phyloP scores from a whole-genome alignment of 164 flowering plant genomes.

The Aristolochia fimbriata region DNA sequence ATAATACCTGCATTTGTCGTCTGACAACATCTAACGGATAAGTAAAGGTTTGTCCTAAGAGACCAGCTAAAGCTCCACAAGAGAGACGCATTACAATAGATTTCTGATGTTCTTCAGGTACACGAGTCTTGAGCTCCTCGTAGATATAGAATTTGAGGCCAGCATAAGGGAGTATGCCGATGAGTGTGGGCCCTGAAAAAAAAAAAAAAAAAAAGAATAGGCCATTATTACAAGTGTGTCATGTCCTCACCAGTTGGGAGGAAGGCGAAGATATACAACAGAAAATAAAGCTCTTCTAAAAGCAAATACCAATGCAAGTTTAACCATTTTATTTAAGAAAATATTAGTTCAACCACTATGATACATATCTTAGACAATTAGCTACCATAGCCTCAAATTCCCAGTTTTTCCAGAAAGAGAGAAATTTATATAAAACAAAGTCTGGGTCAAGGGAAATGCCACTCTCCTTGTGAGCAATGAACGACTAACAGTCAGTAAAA shows the following conservation, averaged over 20 bases:
- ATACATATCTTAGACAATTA: no score
- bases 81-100: constrained; percentile 73
- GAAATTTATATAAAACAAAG: no score
- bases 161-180: constrained; percentile 93
- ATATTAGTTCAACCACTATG: no score
- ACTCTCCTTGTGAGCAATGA: background rate
- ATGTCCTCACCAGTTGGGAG: no score
- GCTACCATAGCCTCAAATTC: no score
- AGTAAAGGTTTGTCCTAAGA: constrained; percentile 88
- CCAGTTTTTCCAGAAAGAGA: no score
- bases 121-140: constrained; percentile 78
- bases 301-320: no score
- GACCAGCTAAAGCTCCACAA: constrained; percentile 95
- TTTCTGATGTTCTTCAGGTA: constrained; percentile 85
- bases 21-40: constrained; percentile 95
- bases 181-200: constrained; percentile 76
- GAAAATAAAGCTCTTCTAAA: background rate
- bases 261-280: background rate
- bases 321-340: no score
- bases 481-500: background rate
- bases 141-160: constrained; percentile 88
- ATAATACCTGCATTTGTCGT: constrained; percentile 92
- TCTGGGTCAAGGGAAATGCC: background rate
- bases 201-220: background rate
- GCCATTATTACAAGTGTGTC: no score